Conservation (phyloP, 1,139 yeast genomes). For the Pneumocystis oryctolagi region DNA sequence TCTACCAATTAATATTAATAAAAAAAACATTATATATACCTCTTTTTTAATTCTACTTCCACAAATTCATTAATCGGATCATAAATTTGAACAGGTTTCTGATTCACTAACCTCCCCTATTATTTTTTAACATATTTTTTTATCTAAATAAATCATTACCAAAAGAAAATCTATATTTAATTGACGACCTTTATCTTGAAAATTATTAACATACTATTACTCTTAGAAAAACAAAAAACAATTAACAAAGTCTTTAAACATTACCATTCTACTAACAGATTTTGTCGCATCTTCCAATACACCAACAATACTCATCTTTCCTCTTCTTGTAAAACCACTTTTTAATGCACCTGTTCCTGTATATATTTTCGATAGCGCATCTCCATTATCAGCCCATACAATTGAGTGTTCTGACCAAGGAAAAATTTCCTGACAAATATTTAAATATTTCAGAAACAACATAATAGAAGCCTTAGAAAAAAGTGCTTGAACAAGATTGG, state of each 20-base stretch:
- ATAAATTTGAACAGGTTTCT: conserved; percentile 55
- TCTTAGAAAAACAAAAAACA: neutral
- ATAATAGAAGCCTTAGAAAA: conserved; percentile 54
- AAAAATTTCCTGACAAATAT: conserved; percentile 29
- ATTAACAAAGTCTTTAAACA: neutral
- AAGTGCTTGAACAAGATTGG: conserved; percentile 83
- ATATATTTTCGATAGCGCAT: conserved; percentile 87
- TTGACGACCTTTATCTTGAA: conserved; percentile 83
- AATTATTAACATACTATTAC: conserved; percentile 65
- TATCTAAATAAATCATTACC: neutral
- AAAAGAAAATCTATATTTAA: conserved; percentile 69
- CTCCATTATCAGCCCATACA: conserved; percentile 97
- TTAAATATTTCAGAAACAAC: conserved; percentile 43
- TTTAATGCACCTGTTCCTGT: conserved; percentile 95
- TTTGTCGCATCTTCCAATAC: conserved; percentile 92
- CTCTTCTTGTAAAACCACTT: conserved; percentile 83
- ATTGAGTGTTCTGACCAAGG: conserved; percentile 55
- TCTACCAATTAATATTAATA: neutral
- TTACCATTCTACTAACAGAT: conserved; percentile 67
- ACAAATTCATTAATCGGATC: conserved; percentile 85
- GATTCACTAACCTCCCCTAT: conserved; percentile 57
- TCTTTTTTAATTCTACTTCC: conserved; percentile 38
- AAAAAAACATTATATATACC: conserved; percentile 14
- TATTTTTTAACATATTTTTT: neutral
- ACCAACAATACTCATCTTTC: conserved; percentile 92